Conservation (phyloP, 495 filamentous ascomycete genomes). For the Aspergillus carlsbadensis region DNA sequence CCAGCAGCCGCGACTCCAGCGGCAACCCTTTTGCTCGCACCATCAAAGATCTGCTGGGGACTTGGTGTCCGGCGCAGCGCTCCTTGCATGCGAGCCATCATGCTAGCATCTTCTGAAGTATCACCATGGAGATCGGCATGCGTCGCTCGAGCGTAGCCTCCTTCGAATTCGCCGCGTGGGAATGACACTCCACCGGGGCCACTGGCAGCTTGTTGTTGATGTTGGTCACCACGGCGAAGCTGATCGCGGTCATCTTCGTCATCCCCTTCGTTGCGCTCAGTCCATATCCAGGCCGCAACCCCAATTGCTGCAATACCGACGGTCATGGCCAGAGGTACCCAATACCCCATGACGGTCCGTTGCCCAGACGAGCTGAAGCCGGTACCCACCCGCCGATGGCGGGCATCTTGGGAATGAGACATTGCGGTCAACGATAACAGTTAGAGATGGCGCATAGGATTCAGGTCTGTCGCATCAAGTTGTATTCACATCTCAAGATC, state of each 20-base stretch:
- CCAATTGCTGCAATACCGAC: slow-evolving; percentile 82
- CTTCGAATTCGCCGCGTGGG: slow-evolving; percentile 29
- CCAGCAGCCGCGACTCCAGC: slow-evolving; percentile 85
- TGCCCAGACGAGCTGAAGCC: slow-evolving; percentile 54
- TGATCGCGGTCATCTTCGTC: slow-evolving; percentile 58
- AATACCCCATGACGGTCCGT: slow-evolving; percentile 74
- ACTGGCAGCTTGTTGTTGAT: slow-evolving; percentile 24
- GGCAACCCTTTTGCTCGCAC: slow-evolving; percentile 69
- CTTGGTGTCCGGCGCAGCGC: slow-evolving; percentile 85
- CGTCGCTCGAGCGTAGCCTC: slow-evolving; percentile 32
- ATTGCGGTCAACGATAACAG: slow-evolving; percentile 48
- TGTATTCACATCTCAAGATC: slow-evolving; percentile 38
- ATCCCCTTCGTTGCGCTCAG: slow-evolving; percentile 74
- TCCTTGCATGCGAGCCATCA: slow-evolving; percentile 76
- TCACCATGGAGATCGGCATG: slow-evolving; percentile 35
- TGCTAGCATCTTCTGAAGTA: slow-evolving; percentile 52
- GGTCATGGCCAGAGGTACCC: slow-evolving; percentile 81
- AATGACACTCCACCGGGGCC: slow-evolving; percentile 26
- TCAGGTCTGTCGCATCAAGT: slow-evolving; percentile 25
- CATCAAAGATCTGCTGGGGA: slow-evolving; percentile 83
- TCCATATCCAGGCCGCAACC: slow-evolving; percentile 90
- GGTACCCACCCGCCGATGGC: slow-evolving; percentile 53
- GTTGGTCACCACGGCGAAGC: slow-evolving; percentile 40
- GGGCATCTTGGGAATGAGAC: slow-evolving; percentile 72
- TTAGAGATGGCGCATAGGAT: slow-evolving; percentile 36